These are phyloP conservation scores for Penicillium hesseltinei DNA, from an alignment of 2,329 filamentous ascomycete species.

Conservation along the genomic window DNA sequence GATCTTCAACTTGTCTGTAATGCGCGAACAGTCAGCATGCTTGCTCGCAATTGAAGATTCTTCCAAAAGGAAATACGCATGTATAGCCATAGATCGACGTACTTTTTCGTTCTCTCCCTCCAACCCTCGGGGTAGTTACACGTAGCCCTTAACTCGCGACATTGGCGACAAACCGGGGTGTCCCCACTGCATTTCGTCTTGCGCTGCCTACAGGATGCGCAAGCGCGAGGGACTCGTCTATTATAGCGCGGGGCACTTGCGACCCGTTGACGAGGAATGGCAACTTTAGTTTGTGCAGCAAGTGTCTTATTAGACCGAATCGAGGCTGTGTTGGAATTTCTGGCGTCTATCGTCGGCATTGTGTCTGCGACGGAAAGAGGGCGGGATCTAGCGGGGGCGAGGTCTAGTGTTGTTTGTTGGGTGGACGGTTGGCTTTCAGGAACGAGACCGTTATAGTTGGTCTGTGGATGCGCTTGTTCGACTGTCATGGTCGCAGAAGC, in stretches of 20 bases:
- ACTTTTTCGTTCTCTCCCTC: constrained; percentile 41
- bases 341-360: constrained; percentile 4
- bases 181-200: constrained; percentile 44
- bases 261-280: constrained; percentile 33
- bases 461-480: constrained; percentile 1
- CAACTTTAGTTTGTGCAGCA: constrained; percentile 18
- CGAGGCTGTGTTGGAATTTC: neutral
- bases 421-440: neutral
- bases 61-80: neutral
- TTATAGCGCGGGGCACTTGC: constrained; percentile 20
- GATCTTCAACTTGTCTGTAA: constrained; percentile 34
- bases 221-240: constrained; percentile 31
- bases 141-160: constrained; percentile 33
- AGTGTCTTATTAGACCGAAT: neutral
- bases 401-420: neutral
- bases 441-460: neutral
- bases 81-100: neutral
- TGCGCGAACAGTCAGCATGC: constrained; percentile 11
- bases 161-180: constrained; percentile 38
- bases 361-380: constrained; percentile 13
- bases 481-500: constrained; percentile 19
- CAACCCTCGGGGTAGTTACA: constrained; percentile 42
- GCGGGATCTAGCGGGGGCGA: neutral
- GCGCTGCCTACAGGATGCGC: constrained; percentile 38
- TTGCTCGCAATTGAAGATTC: neutral